A percentile compares a stretch with the other conserved stretches of the same genome.
Evolutionary conservation across 768 basidiomycete species (phyloP).

Genomic region (Auricularia cornea): DNA sequence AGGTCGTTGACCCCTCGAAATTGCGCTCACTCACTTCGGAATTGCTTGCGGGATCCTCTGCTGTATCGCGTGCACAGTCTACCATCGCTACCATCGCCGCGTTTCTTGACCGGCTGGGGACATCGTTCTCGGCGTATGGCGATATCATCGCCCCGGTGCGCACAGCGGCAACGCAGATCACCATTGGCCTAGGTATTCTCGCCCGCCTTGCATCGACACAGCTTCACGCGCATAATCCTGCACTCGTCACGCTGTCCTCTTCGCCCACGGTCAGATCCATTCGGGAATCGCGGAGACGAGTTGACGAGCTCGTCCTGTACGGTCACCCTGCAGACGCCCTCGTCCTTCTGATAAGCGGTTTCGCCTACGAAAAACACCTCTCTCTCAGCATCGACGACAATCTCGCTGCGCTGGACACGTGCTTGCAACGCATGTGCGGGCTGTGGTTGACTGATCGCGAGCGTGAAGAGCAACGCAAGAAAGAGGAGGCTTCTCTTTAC

Average conservation of each 20-base stretch:
- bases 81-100: conserved; percentile 56
- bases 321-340: conserved; percentile 20
- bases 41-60: conserved; percentile 3
- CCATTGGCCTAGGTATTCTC: conserved; percentile 59
- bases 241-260: not conserved
- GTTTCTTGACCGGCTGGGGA: conserved; percentile 64
- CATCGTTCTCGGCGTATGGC: conserved; percentile 56
- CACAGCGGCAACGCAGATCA: conserved; percentile 54
- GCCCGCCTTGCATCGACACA: conserved; percentile 17
- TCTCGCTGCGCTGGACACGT: conserved; percentile 33
- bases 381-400: conserved; percentile 25
- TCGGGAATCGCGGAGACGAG: conserved; percentile 7
- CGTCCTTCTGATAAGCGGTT: conserved; percentile 40
- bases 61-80: conserved; percentile 27
- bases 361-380: conserved; percentile 36
- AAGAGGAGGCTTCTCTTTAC: conserved; percentile 68
- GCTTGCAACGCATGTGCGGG: conserved; percentile 64
- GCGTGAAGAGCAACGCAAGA: conserved; percentile 54
- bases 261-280: conserved; percentile 3
- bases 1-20: conserved; percentile 42
- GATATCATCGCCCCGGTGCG: conserved; percentile 67
- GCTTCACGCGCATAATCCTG: not conserved
- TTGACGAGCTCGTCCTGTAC: not conserved
- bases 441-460: conserved; percentile 80
- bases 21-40: conserved; percentile 37